A percentile compares a stretch with the other conserved stretches of the same genome.
phyloP scores from a whole-genome alignment of 768 basidiomycete species.

The Infundibulicybe gibba region DNA sequence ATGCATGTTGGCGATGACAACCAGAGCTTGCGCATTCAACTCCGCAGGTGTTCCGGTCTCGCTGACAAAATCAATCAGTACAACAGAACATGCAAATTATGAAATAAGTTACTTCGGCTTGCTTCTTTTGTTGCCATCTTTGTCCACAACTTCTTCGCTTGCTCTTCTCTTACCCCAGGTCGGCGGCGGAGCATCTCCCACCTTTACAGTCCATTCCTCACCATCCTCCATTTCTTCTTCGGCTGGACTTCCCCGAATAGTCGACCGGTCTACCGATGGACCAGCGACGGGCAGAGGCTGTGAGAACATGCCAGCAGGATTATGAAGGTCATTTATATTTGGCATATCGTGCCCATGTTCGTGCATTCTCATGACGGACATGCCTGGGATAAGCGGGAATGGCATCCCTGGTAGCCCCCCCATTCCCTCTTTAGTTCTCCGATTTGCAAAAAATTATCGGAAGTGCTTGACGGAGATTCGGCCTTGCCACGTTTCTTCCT shows the following conservation, averaged over 20 bases:
- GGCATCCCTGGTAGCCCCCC: conserved; percentile 10
- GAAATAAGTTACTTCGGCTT: conserved; percentile 34
- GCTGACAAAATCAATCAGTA: conserved; percentile 6
- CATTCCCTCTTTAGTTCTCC: conserved; percentile 13
- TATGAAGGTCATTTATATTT: conserved; percentile 7
- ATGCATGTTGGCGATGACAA: conserved; percentile 45
- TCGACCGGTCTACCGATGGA: conserved; percentile 20
- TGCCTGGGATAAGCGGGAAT: conserved; percentile 10
- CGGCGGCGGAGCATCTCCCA: conserved; percentile 63
- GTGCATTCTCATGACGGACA: conserved; percentile 9
- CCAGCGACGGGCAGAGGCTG: too few relatives aligned
- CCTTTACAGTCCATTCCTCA: conserved; percentile 61
- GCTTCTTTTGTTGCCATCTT: conserved; percentile 37
- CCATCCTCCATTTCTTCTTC: conserved; percentile 68
- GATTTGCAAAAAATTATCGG: conserved; percentile 17
- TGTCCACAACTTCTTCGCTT: conserved; percentile 30
- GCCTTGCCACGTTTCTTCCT: conserved; percentile 44
- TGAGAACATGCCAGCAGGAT: conserved; percentile 14
- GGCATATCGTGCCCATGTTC: conserved; percentile 8
- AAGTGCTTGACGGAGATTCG: conserved; percentile 13
- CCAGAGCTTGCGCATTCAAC: conserved; percentile 27
- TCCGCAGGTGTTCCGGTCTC: conserved; percentile 9
- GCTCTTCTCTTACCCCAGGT: conserved; percentile 64
- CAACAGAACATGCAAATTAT: conserved; percentile 3
- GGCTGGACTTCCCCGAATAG: conserved; percentile 39